Evolutionary conservation across 1,284 basidiomycete genomes (phyloP), one percentile per base, ranked within the genome.

Genomic region (Irpex sp.): DNA sequence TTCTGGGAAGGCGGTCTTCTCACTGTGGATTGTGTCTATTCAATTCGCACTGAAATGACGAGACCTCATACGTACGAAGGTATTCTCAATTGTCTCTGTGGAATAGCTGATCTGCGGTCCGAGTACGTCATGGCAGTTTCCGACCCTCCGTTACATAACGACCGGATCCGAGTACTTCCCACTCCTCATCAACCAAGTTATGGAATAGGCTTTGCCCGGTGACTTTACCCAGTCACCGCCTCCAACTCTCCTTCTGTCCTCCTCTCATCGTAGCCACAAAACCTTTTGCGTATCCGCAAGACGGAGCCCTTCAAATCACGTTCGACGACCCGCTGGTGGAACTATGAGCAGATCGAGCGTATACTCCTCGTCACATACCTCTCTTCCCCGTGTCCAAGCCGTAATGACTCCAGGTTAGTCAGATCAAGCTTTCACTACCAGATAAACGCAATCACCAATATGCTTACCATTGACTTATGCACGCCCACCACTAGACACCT

Each of bases 81-180:
- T 33, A 33, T 33, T 33, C 31, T 33, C 31, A 33, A 33, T 33
- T 33, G 31, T 33, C 31, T 33, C 31, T 33, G 39, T 13, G 39
- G 39, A 51, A 19, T 19, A 51, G 9, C 33, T 55, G 53, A 55
- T 31, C 53, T 55, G 53, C 53, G 53, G 53, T 15, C 53, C 53
- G 53, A 17, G 33, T 26, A 55, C 31, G 53, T 35, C 53, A 55
- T 55, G 53, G 53, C 53, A 55, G n/a, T 36, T 26, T 21, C 53
- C 53, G 53, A 55, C 53, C 17, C 15, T 21, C 53, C 53, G 53
- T 36, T 55, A 55, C 53, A 21, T 55, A 21, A 55, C 53, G 35
- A 55, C 53, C 53, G 53, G 53, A 55, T 55, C 53, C 53, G 53
- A 55, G 53, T 55, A 55, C 53, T 55, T 55, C 53, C 53, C 53